Percentiles rank a stretch among this genome's conserved stretches.
Evolutionary conservation across 306 rosid genomes (phyloP).

Genomic region (Gynostemma pentaphyllum): DNA sequence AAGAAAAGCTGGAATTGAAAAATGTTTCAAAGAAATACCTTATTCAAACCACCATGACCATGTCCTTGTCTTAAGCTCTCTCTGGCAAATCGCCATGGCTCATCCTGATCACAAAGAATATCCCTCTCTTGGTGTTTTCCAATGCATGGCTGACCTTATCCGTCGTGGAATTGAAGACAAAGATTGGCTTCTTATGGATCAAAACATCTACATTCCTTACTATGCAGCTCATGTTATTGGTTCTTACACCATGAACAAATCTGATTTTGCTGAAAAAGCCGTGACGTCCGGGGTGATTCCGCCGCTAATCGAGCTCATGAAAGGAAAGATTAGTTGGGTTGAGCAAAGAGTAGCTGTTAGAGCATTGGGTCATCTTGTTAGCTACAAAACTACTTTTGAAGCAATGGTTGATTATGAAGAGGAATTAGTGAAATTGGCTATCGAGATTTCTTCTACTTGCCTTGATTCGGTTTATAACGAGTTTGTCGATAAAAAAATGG

Average conservation of each 20-base stretch:
- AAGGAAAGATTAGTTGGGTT: conserved; percentile 59
- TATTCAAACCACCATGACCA: conserved; percentile 26
- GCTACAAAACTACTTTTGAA: conserved; percentile 43
- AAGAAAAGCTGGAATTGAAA: conserved; percentile 25
- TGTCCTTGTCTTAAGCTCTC: conserved; percentile 44
- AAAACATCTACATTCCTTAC: conserved; percentile 70
- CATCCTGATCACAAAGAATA: conserved; percentile 60
- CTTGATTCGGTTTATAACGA: conserved; percentile 33
- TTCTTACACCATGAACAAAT: conserved; percentile 64
- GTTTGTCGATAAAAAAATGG: conserved; percentile 24
- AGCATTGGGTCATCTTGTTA: conserved; percentile 74
- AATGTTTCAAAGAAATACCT: conserved; percentile 39
- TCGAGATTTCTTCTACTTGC: conserved; percentile 47
- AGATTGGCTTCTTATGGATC: conserved; percentile 42
- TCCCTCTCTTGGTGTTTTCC: conserved; percentile 62
- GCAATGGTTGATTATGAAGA: conserved; percentile 31
- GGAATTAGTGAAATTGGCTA: conserved; percentile 34
- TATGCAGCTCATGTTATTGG: conserved; percentile 84
- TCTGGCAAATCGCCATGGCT: conserved; percentile 64
- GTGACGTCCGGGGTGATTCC: conserved; percentile 52
- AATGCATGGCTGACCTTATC: conserved; percentile 64
- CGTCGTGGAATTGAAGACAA: conserved; percentile 26
- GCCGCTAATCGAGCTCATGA: conserved; percentile 48
- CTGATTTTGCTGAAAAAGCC: conserved; percentile 48
- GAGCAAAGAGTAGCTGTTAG: conserved; percentile 66